Conservation (phyloP, 169 alveolate species). For the Plasmodium cynomolgi region DNA sequence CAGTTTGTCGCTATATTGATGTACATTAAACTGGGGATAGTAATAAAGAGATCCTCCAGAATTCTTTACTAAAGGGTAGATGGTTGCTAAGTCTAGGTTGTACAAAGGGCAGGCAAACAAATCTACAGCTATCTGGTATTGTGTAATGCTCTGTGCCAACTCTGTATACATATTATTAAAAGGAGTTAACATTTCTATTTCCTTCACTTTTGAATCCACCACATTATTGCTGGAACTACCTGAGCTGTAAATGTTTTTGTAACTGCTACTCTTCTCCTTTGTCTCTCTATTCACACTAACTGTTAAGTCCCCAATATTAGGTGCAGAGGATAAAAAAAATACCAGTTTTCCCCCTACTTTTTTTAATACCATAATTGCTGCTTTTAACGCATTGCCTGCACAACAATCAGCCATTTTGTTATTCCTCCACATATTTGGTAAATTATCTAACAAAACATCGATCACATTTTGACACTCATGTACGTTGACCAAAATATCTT, state of each 20-base stretch:
- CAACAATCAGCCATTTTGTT: slow-evolving; percentile 87
- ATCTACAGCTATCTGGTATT: slow-evolving; percentile 83
- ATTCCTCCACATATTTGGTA: slow-evolving; percentile 91
- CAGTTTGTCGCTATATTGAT: slow-evolving; percentile 80
- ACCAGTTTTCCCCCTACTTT: slow-evolving; percentile 95
- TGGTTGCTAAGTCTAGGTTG: slow-evolving; percentile 59
- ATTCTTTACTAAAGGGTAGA: slow-evolving; percentile 48
- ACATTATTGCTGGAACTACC: slow-evolving; percentile 63
- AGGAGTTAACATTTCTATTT: slow-evolving; percentile 82
- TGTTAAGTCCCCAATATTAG: slow-evolving; percentile 89
- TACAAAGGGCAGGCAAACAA: slow-evolving; percentile 78
- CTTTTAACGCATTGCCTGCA: slow-evolving; percentile 92
- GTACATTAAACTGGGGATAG: slow-evolving; percentile 81
- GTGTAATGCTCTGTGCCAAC: slow-evolving; percentile 83
- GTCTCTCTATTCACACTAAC: slow-evolving; percentile 82
- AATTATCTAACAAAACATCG: slow-evolving; percentile 82
- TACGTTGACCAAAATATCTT: slow-evolving; percentile 89
- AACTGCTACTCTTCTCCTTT: slow-evolving; percentile 73
- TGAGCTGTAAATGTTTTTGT: slow-evolving; percentile 66
- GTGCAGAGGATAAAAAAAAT: slow-evolving; percentile 88
- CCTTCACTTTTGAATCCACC: slow-evolving; percentile 76
- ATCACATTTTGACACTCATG: slow-evolving; percentile 85
- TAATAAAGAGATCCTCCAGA: slow-evolving; percentile 72
- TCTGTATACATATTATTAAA: slow-evolving; percentile 77
- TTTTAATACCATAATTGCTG: slow-evolving; percentile 92